phyloP scores from a whole-genome alignment of 345 rosid genomes.

The Eucalyptus lansdowneana region DNA sequence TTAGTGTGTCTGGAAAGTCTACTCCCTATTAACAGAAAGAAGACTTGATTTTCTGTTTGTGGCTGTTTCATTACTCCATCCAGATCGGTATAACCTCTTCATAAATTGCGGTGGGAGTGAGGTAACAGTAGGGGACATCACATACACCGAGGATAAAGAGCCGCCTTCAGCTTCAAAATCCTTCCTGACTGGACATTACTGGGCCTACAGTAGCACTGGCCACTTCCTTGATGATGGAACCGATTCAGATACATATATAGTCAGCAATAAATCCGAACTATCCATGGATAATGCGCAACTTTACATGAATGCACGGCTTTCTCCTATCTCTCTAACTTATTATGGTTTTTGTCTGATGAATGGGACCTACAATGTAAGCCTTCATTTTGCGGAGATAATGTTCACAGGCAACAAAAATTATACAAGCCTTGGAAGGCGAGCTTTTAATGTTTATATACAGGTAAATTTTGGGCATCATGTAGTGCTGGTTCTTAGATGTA shows the following conservation, averaged over 20 bases:
- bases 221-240: not conserved
- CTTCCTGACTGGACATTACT: not conserved
- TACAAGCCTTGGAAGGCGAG: constrained; percentile 7
- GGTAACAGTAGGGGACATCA: not conserved
- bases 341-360: constrained; percentile 6
- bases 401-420: constrained; percentile 1
- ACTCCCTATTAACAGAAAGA: not conserved
- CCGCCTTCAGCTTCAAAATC: not conserved
- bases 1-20: not conserved
- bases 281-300: not conserved
- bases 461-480: not conserved
- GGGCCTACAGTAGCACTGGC: not conserved
- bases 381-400: constrained; percentile 14
- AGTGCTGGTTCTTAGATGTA: not conserved
- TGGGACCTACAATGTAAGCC: constrained; percentile 3
- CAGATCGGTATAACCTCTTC: not conserved
- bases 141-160: not conserved
- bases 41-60: not conserved
- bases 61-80: not conserved
- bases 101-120: not conserved
- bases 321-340: not conserved
- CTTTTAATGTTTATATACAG: constrained; percentile 16
- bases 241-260: not conserved
- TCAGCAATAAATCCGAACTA: not conserved
- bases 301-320: not conserved